Evolutionary conservation across 352 stramenopile genomes (phyloP), one percentile per base, ranked within the genome.

Genomic region (Globisporangium ultimum): DNA sequence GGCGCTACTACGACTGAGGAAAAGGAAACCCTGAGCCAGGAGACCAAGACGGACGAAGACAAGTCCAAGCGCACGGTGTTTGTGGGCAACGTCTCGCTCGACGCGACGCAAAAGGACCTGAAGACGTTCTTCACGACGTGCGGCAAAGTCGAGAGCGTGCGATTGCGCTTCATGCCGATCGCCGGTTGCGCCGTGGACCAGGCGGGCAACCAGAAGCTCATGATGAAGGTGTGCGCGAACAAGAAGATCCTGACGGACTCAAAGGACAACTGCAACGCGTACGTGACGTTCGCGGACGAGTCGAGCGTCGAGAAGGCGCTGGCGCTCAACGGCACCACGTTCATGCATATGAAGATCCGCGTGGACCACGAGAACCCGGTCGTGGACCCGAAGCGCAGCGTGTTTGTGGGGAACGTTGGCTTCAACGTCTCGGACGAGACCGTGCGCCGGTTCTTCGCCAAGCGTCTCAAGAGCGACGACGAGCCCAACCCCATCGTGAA

Each of bases 241-340:
- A 91, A 91, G 61, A 95, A 96, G 66, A 77, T 97, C 43, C 69
- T 96, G 48, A 80, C 63, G 17, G 76, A 90, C 43, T 71, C 77
- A n/a, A 91, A 91, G 54, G 88, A 96, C 67, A 93, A 84, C 53
- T 96, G 88, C 68, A 97, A 97, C 60, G 91, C 90, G 38, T 97
- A 97, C 74, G 83, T 97, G 56, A 89, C 88, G 32, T 97, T 97
- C 60, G 72, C 60, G 9, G 55, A 72, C 4, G 61, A 83, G 40
- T 75, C 66, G 32, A 84, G 76, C 51, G 81, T 95, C 2, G 66
- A 78, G 11, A 70, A 70, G 22, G 89, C 88, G 17, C 62, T 97
- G 0, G 72, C 74, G 55, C 74, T 85, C 32, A 93, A 92, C 53
- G 78, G 83, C 63, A 70, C 85, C 74, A 74, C 64, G 48, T 80